A percentile compares a stretch with the other conserved stretches of the same genome.
Conservation (phyloP, 495 filamentous ascomycete genomes). For the Pseudoneurospora amorphoporcata region DNA sequence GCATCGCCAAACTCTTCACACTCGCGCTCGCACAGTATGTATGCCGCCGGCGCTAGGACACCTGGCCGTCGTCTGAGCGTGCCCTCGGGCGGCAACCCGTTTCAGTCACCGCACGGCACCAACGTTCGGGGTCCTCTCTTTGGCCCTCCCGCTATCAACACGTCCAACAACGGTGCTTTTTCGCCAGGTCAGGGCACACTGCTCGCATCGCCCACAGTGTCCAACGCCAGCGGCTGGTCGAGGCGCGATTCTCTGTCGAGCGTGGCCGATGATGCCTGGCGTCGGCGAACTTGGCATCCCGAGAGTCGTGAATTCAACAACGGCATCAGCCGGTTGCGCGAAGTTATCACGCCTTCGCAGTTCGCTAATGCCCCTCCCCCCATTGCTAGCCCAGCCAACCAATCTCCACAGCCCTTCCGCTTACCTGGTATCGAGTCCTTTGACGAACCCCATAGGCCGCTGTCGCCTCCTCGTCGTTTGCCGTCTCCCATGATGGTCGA, state of each 20-base stretch:
- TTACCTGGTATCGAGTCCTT: constrained; percentile 89
- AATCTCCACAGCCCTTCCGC: constrained; percentile 37
- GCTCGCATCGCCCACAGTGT: constrained; percentile 59
- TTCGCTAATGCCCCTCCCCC: constrained; percentile 45
- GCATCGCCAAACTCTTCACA: constrained; percentile 60
- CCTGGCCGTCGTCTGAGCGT: constrained; percentile 72
- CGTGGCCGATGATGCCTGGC: constrained; percentile 62
- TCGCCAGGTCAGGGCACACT: constrained; percentile 45
- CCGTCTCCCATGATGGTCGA: constrained; percentile 64
- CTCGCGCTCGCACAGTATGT: constrained; percentile 56
- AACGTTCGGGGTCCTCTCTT: constrained; percentile 49
- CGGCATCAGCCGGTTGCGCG: constrained; percentile 36
- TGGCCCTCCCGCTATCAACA: constrained; percentile 39
- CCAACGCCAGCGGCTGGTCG: constrained; percentile 47
- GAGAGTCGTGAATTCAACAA: constrained; percentile 48
- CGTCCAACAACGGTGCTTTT: constrained; percentile 43
- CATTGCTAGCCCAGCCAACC: constrained; percentile 30
- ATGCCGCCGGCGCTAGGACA: constrained; percentile 49
- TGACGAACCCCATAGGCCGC: constrained; percentile 54
- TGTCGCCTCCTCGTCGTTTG: constrained; percentile 52
- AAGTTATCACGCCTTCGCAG: constrained; percentile 47
- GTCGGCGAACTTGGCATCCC: constrained; percentile 83
- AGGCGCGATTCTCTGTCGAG: constrained; percentile 50
- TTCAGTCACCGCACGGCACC: constrained; percentile 52
- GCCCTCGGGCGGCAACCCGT: constrained; percentile 64